phyloP scores from a whole-genome alignment of 805 yeast genomes.

The Pichia scutulata region DNA sequence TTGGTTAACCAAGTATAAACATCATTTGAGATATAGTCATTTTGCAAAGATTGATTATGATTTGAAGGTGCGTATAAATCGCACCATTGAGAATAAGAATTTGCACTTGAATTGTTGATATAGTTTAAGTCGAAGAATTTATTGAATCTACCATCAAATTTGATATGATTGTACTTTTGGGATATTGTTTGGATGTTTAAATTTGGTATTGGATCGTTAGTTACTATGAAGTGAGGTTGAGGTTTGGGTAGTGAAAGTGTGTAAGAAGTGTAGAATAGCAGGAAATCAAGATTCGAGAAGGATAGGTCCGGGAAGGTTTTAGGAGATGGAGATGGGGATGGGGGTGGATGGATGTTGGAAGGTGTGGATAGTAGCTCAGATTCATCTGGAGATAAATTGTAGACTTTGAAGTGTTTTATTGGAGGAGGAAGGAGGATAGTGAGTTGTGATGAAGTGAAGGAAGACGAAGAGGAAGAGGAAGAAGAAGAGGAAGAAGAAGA shows the following conservation, averaged over 20 bases:
- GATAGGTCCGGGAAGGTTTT: background rate
- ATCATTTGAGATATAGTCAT: slow-evolving; percentile 16
- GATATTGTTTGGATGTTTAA: background rate
- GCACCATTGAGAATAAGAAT: slow-evolving; percentile 30
- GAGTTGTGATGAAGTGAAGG: too few species aligned
- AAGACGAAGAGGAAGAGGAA: too few species aligned
- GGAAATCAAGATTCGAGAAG: background rate
- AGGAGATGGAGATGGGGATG: background rate
- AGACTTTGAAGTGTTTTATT: slow-evolving; percentile 5
- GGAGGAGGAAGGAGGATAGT: background rate
- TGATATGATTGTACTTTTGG: slow-evolving; percentile 7
- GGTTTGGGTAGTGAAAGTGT: background rate
- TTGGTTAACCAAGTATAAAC: slow-evolving; percentile 35
- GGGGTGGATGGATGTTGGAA: background rate
- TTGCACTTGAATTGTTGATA: background rate
- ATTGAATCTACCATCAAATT: slow-evolving; percentile 8
- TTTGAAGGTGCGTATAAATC: slow-evolving; percentile 36
- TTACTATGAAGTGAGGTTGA: background rate
- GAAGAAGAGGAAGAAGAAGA: background rate
- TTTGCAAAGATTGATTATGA: slow-evolving; percentile 30
- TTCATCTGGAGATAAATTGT: slow-evolving; percentile 1
- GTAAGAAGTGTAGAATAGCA: slow-evolving; percentile 4
- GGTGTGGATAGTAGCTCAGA: background rate
- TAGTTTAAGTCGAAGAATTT: slow-evolving; percentile 6
- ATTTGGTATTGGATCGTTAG: background rate